These are phyloP conservation scores for Pezicula neosporulosa DNA, from an alignment of 2,329 filamentous ascomycete species.

Conservation along the genomic window DNA sequence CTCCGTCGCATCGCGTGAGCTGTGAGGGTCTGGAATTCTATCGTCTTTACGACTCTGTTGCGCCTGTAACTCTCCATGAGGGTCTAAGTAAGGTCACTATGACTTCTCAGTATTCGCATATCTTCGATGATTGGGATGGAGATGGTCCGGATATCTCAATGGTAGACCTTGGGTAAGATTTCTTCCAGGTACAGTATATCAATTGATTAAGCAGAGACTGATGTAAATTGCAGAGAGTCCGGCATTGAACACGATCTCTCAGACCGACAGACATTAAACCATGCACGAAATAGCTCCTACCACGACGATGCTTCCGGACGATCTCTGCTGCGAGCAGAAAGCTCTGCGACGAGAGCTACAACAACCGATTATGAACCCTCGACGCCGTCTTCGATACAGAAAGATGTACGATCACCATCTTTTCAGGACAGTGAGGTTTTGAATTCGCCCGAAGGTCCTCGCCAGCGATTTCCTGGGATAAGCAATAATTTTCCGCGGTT, in stretches of 20 bases:
- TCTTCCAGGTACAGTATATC: background rate
- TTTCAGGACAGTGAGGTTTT: background rate
- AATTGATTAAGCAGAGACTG: background rate
- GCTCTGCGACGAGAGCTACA: background rate
- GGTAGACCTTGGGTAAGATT: constrained; percentile 8
- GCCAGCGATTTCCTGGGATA: background rate
- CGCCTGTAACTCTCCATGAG: background rate
- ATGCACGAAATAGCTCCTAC: background rate
- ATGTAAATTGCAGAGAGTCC: background rate
- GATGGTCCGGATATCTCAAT: constrained; percentile 9
- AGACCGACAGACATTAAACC: background rate
- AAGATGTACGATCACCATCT: background rate
- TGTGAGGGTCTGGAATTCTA: too few species aligned
- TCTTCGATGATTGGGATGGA: constrained; percentile 10
- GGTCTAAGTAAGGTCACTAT: background rate
- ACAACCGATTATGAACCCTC: constrained; percentile 1
- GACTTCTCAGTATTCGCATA: constrained; percentile 3
- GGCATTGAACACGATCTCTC: constrained; percentile 1
- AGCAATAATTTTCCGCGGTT: background rate
- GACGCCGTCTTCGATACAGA: background rate
- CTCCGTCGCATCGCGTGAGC: too few species aligned
- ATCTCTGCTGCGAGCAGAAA: constrained; percentile 2
- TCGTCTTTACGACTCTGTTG: too few species aligned
- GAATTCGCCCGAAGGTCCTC: background rate
- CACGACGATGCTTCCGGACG: constrained; percentile 5